phyloP scores from a whole-genome alignment of 306 rosid species.

The Lagenaria siceraria region DNA sequence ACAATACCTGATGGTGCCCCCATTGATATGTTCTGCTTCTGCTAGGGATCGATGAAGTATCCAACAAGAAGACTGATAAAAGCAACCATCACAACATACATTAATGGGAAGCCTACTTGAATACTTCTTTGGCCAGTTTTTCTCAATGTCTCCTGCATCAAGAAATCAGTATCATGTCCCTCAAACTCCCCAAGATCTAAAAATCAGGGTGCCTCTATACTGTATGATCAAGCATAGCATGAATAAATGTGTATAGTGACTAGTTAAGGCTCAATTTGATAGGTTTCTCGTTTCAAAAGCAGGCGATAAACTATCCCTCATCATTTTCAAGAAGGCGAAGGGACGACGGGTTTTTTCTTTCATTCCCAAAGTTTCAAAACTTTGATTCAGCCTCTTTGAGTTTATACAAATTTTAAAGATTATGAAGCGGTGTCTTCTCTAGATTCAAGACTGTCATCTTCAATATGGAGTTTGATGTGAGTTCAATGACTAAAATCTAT shows the following conservation, averaged over 20 bases:
- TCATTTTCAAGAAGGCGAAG: not conserved
- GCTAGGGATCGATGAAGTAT: slow-evolving; percentile 45
- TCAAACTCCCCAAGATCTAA: not conserved
- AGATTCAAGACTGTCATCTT: not conserved
- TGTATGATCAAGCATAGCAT: not conserved
- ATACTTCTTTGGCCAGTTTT: slow-evolving; percentile 23
- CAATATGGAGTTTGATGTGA: not conserved
- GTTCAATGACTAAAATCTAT: not conserved
- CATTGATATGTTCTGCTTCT: not conserved
- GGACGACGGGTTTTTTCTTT: not conserved
- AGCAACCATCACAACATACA: slow-evolving; percentile 64
- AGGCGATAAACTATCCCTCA: not conserved
- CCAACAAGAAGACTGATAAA: slow-evolving; percentile 53
- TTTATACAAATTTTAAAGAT: not conserved
- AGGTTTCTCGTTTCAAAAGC: not conserved
- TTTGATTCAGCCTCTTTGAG: not conserved
- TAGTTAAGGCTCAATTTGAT: not conserved
- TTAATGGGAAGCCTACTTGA: slow-evolving; percentile 62
- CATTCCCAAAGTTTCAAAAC: not conserved
- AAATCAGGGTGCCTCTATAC: not conserved
- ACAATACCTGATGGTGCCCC: not conserved
- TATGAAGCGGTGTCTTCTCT: not conserved
- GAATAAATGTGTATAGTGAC: not conserved
- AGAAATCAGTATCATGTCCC: slow-evolving; percentile 3
- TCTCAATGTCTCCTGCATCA: slow-evolving; percentile 50